Evolutionary conservation across 208 protist genomes (phyloP).

Genomic region (Wallacemonas sp.): DNA sequence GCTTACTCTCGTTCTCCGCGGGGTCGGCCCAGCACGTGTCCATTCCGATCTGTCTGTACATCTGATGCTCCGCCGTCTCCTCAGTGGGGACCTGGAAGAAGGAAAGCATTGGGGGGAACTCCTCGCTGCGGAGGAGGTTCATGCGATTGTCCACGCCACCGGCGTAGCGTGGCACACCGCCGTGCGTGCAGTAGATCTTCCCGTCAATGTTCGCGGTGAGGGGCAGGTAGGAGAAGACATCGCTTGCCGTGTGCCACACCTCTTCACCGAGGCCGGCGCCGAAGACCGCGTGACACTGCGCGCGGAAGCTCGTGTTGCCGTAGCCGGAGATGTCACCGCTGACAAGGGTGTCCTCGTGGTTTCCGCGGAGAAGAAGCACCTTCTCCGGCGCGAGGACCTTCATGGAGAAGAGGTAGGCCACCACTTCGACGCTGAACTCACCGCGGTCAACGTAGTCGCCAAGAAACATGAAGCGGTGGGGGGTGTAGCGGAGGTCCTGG

Average conservation of each 20-base stretch:
- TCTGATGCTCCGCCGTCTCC: slow-evolving; percentile 59
- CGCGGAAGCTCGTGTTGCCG: slow-evolving; percentile 84
- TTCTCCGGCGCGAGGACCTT: slow-evolving; percentile 90
- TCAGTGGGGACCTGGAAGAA: slow-evolving; percentile 82
- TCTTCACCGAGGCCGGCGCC: slow-evolving; percentile 82
- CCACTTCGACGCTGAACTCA: slow-evolving; percentile 89
- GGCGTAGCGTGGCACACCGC: slow-evolving; percentile 88
- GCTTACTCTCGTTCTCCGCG: slow-evolving; percentile 72
- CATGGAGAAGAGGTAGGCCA: slow-evolving; percentile 91
- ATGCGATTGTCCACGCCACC: slow-evolving; percentile 83
- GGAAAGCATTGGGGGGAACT: slow-evolving; percentile 79
- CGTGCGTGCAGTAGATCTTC: slow-evolving; percentile 94
- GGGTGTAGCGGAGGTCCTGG: slow-evolving; percentile 90
- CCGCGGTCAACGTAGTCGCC: slow-evolving; percentile 98
- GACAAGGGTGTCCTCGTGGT: slow-evolving; percentile 93
- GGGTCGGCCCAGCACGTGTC: slow-evolving; percentile 92
- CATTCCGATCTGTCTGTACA: slow-evolving; percentile 78
- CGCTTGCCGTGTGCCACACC: slow-evolving; percentile 84
- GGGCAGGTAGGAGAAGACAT: slow-evolving; percentile 83
- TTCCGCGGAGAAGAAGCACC: slow-evolving; percentile 92
- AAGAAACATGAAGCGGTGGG: slow-evolving; percentile 96
- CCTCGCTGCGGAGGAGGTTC: slow-evolving; percentile 50
- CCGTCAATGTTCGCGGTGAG: slow-evolving; percentile 92
- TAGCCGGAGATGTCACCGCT: slow-evolving; percentile 91
- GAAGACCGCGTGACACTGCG: slow-evolving; percentile 85